phyloP scores from a whole-genome alignment of 176 grass and related monocot genomes.

The Phoenix roebelenii region DNA sequence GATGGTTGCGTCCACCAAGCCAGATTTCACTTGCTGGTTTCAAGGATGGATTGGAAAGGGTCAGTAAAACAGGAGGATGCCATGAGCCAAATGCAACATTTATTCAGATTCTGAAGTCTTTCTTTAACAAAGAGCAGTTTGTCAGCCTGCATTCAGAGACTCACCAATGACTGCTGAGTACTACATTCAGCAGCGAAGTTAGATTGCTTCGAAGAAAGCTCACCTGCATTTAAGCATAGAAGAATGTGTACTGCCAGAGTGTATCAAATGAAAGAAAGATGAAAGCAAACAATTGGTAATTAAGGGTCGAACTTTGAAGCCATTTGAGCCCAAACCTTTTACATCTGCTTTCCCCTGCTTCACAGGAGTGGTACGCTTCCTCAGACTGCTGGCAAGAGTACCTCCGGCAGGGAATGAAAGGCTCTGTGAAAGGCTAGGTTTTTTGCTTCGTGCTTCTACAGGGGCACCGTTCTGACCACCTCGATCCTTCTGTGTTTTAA shows the following conservation, averaged over 20 bases:
- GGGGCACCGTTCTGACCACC: conserved; percentile 14
- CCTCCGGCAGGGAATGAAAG: conserved; percentile 45
- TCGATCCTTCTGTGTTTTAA: conserved; percentile 26
- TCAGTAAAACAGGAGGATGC: neutral
- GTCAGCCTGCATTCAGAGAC: neutral
- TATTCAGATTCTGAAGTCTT: neutral
- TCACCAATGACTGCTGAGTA: conserved; percentile 4
- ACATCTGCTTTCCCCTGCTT: conserved; percentile 40
- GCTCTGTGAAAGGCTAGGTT: conserved; percentile 50
- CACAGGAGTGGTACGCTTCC: conserved; percentile 12
- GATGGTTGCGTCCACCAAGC: conserved; percentile 30
- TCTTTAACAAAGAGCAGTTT: neutral
- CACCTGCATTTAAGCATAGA: conserved; percentile 21
- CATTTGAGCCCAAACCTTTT: conserved; percentile 32
- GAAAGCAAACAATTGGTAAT: conserved; percentile 21
- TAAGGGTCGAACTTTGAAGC: conserved; percentile 8
- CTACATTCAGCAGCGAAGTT: neutral
- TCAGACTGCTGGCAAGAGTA: conserved; percentile 7
- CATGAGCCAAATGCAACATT: conserved; percentile 3
- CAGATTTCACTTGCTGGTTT: conserved; percentile 56
- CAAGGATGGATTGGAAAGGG: conserved; percentile 20
- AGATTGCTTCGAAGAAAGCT: conserved; percentile 4
- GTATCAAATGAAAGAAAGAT: neutral
- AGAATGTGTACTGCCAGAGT: neutral
- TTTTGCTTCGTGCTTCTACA: conserved; percentile 21